These are phyloP conservation scores for Syzygium aqueum DNA, from an alignment of 345 rosid species.

Conservation along the genomic window DNA sequence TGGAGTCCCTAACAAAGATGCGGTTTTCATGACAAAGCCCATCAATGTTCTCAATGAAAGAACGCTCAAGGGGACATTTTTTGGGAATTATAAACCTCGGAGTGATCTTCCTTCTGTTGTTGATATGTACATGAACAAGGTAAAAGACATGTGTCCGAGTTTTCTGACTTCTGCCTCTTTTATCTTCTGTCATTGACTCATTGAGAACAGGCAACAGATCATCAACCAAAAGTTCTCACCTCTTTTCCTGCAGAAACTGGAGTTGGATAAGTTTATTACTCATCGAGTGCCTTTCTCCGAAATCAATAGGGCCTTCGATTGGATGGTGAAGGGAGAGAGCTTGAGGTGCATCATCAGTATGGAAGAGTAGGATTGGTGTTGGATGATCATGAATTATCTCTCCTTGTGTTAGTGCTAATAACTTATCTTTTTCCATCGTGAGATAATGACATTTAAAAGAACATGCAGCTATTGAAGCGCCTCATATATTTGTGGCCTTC, in stretches of 20 bases:
- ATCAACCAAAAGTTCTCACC: not conserved
- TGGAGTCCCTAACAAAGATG: constrained; percentile 37
- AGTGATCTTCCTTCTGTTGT: constrained; percentile 29
- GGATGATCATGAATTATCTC: not conserved
- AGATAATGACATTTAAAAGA: not conserved
- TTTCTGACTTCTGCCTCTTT: not conserved
- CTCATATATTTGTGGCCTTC: not conserved
- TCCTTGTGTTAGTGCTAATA: not conserved
- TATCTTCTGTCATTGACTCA: not conserved
- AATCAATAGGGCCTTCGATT: constrained; percentile 41
- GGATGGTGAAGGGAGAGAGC: constrained; percentile 36
- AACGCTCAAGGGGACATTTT: constrained; percentile 37
- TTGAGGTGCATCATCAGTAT: constrained; percentile 39
- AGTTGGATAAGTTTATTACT: constrained; percentile 41
- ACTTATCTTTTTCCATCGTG: not conserved
- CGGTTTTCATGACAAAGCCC: constrained; percentile 30
- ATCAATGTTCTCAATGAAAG: constrained; percentile 22
- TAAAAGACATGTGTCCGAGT: not conserved
- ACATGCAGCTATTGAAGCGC: not conserved
- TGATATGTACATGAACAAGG: constrained; percentile 30
- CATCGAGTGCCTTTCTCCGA: constrained; percentile 27
- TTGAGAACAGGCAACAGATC: not conserved
- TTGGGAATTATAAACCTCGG: constrained; percentile 37
- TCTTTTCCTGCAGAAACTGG: constrained; percentile 25
- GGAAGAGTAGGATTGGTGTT: constrained; percentile 7